phyloP scores from a whole-genome alignment of 139 green algal genomes.

The Haematococcus sp. region DNA sequence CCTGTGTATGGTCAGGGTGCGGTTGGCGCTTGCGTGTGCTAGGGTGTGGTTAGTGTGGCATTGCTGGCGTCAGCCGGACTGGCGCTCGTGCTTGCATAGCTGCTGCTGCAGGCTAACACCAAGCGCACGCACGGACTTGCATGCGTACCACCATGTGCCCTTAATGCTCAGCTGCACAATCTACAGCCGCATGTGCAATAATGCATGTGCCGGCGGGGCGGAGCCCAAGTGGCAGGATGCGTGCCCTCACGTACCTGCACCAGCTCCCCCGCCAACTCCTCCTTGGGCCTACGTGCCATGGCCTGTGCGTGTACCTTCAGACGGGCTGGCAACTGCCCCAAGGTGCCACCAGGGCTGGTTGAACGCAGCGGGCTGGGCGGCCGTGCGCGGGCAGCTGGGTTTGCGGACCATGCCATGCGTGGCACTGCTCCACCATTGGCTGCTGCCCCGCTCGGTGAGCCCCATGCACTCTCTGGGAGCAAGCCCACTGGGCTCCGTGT shows the following conservation, averaged over 20 bases:
- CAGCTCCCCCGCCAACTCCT: conserved; percentile 8
- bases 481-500: too few species aligned
- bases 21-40: background rate
- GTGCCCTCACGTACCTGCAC: conserved; percentile 2
- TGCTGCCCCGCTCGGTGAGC: too few species aligned
- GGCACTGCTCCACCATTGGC: too few species aligned
- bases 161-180: too few species aligned
- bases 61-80: background rate
- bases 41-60: background rate
- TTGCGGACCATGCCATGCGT: too few species aligned
- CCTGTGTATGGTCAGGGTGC: background rate
- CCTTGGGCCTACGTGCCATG: background rate
- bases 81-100: too few species aligned
- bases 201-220: too few species aligned
- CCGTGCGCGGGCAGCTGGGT: background rate
- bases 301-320: conserved; percentile 4
- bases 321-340: background rate
- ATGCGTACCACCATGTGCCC: background rate
- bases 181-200: too few species aligned
- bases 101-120: too few species aligned
- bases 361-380: background rate
- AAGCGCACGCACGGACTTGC: too few species aligned
- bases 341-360: background rate
- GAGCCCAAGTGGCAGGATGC: too few species aligned
- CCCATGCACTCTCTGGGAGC: too few species aligned